A percentile compares a stretch with the other conserved stretches of the same genome.
These are phyloP conservation scores for Leishmania tarentolae DNA, from an alignment of 208 protist genomes.

Conservation along the genomic window DNA sequence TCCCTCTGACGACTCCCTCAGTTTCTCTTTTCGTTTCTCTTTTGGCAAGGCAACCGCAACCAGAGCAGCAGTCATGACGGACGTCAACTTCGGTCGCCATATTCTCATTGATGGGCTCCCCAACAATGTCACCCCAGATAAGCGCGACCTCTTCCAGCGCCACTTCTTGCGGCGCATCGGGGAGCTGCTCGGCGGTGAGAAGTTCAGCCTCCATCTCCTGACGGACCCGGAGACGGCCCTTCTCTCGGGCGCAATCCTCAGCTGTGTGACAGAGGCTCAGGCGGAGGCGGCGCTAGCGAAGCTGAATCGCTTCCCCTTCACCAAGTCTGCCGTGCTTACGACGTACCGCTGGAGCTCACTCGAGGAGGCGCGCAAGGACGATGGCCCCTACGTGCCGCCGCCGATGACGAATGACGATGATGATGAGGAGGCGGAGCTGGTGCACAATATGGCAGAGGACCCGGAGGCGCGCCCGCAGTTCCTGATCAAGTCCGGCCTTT, in stretches of 20 bases:
- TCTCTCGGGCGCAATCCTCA: conserved; percentile 81
- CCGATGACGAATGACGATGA: conserved; percentile 42
- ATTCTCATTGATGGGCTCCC: conserved; percentile 86
- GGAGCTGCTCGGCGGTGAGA: conserved; percentile 68
- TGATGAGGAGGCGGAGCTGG: conserved; percentile 70
- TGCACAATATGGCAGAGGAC: conserved; percentile 87
- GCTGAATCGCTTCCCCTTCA: conserved; percentile 83
- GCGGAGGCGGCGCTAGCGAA: conserved; percentile 83
- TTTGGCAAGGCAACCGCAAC: neutral
- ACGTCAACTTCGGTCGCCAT: conserved; percentile 59
- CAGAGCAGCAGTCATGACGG: conserved; percentile 15
- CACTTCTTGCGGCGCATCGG: conserved; percentile 66
- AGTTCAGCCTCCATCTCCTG: conserved; percentile 77
- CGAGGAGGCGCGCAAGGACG: conserved; percentile 44
- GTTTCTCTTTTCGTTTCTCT: neutral
- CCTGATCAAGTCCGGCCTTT: conserved; percentile 74
- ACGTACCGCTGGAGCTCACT: conserved; percentile 86
- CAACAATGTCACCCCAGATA: conserved; percentile 85
- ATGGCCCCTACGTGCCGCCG: conserved; percentile 76
- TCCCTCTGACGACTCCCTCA: neutral
- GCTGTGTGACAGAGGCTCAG: conserved; percentile 60
- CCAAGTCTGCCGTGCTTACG: conserved; percentile 67
- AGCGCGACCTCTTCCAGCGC: conserved; percentile 63
- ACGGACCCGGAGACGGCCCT: conserved; percentile 63
- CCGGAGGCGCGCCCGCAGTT: conserved; percentile 82